Conservation (phyloP, 225 moss, liverwort and hornwort genomes). For the Physcomitrium patens region DNA sequence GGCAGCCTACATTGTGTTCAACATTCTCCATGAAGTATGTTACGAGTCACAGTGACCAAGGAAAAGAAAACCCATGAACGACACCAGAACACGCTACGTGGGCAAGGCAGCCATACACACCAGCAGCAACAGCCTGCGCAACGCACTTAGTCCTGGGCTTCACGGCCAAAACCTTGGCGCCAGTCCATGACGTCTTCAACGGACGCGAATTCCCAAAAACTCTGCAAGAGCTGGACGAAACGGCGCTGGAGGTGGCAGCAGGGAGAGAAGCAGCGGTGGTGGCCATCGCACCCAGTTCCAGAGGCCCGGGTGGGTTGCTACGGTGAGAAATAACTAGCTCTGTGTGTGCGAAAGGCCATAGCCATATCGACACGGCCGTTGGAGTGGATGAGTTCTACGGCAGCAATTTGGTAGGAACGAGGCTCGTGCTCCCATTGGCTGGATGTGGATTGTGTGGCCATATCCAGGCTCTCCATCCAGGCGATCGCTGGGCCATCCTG, state of each 20-base stretch:
- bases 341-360: not conserved
- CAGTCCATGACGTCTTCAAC: constrained; percentile 26
- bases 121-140: constrained; percentile 45
- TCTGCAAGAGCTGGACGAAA: not conserved
- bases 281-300: constrained; percentile 38
- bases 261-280: constrained; percentile 22
- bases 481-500: not conserved
- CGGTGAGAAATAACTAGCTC: not conserved
- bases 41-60: too few species aligned
- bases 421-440: constrained; percentile 20
- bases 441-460: constrained; percentile 28
- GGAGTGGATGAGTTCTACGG: not conserved
- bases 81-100: too few species aligned
- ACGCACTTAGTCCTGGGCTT: constrained; percentile 32
- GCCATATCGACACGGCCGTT: constrained; percentile 9
- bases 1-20: too few species aligned
- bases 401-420: constrained; percentile 10
- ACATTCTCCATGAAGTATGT: too few species aligned
- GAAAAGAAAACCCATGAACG: too few species aligned
- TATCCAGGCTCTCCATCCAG: constrained; percentile 5
- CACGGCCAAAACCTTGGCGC: constrained; percentile 15
- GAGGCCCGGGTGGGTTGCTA: constrained; percentile 1
- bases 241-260: not conserved
- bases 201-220: not conserved
- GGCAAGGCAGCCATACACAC: constrained; percentile 1